Conservation (phyloP, 2,329 filamentous ascomycete species). For the Aspergillus ruber region DNA sequence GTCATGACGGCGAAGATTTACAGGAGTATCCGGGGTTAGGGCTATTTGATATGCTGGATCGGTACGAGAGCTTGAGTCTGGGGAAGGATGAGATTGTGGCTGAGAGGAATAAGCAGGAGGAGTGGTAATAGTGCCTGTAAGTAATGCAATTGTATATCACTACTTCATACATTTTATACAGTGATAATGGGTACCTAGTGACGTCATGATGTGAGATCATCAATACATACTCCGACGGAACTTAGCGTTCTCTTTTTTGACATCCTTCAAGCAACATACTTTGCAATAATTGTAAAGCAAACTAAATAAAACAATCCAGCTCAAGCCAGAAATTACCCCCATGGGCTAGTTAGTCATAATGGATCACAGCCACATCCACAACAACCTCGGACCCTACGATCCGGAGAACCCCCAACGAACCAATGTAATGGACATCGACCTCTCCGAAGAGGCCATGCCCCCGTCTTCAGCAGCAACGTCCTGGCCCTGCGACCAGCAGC, state of each 20-base stretch:
- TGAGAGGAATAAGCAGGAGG: constrained; percentile 11
- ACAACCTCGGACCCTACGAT: background rate
- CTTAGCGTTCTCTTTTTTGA: too few species aligned
- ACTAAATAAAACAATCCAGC: too few species aligned
- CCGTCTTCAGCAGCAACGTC: background rate
- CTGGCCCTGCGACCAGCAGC: background rate
- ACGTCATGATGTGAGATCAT: background rate
- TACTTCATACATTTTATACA: background rate
- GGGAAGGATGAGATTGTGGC: constrained; percentile 26
- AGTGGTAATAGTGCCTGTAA: background rate
- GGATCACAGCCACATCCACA: background rate
- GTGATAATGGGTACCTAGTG: background rate
- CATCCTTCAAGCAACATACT: too few species aligned
- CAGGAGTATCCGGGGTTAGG: constrained; percentile 22
- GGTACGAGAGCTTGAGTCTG: constrained; percentile 32
- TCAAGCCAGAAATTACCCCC: too few species aligned
- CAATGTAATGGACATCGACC: background rate
- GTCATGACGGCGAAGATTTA: constrained; percentile 9
- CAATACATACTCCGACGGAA: too few species aligned
- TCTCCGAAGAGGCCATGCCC: background rate
- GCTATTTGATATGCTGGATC: constrained; percentile 33
- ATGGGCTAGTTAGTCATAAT: background rate
- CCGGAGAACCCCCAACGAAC: background rate
- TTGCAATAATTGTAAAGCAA: too few species aligned
- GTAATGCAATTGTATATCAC: background rate